Evolutionary conservation across 2,329 filamentous ascomycete species (phyloP).

Genomic region (Raffaelea deltoideospora): DNA sequence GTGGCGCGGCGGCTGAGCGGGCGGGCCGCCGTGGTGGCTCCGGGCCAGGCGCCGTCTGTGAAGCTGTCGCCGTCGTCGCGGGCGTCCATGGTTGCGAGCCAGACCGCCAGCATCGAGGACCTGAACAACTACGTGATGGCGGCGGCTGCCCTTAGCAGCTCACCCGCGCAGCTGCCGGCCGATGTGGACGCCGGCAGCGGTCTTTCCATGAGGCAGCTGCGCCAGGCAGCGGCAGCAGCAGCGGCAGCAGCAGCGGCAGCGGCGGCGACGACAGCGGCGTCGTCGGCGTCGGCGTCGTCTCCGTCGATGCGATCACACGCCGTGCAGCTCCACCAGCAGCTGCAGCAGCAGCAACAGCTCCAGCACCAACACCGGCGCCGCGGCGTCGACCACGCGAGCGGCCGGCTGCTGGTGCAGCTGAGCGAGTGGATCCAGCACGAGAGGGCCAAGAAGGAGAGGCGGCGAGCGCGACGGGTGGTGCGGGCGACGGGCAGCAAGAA

Average conservation of each 20-base stretch:
- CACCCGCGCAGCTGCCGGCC: conserved; percentile 12
- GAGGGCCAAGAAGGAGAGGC: conserved; percentile 47
- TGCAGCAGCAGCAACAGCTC: conserved; percentile 17
- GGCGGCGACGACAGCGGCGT: background rate
- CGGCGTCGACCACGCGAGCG: conserved; percentile 22
- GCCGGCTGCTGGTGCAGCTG: conserved; percentile 57
- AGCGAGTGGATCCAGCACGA: conserved; percentile 74
- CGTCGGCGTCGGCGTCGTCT: background rate
- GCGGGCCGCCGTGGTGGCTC: conserved; percentile 19
- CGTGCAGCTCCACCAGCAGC: conserved; percentile 7
- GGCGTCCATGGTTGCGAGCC: conserved; percentile 27
- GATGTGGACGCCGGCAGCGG: conserved; percentile 4
- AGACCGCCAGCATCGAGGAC: conserved; percentile 20
- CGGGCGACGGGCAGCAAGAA: conserved; percentile 22
- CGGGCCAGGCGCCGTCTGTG: too few species aligned
- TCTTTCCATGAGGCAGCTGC: too few species aligned
- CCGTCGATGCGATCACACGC: conserved; percentile 4
- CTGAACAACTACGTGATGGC: conserved; percentile 12
- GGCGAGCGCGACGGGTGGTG: conserved; percentile 30
- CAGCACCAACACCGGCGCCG: conserved; percentile 22
- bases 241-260: too few species aligned
- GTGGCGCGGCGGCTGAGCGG: conserved; percentile 29
- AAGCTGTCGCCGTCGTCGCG: conserved; percentile 24
- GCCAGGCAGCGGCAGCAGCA: too few species aligned
- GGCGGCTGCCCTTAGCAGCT: too few species aligned